These are phyloP conservation scores for Ligustrum vulgare DNA, from an alignment of 257 asterid genomes.

Conservation along the genomic window DNA sequence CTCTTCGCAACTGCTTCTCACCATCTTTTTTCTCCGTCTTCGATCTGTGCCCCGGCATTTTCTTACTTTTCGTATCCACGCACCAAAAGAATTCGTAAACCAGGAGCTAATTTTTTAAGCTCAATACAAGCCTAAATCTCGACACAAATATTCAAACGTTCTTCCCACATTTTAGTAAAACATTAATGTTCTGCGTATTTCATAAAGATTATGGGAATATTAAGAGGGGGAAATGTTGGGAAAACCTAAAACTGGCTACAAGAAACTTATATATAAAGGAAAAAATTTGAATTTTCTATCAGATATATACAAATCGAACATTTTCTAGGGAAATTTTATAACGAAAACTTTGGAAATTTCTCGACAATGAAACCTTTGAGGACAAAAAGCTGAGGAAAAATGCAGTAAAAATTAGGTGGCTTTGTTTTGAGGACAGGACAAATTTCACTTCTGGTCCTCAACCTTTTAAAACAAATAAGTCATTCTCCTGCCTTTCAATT, in stretches of 20 bases:
- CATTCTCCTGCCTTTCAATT: not conserved
- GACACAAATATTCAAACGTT: constrained; percentile 22
- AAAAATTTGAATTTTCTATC: constrained; percentile 14
- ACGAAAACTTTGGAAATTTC: constrained; percentile 32
- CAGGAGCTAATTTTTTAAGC: constrained; percentile 13
- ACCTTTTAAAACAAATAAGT: not conserved
- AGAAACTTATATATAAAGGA: not conserved
- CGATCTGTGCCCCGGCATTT: constrained; percentile 78
- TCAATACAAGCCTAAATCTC: constrained; percentile 36
- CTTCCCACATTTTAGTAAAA: constrained; percentile 37
- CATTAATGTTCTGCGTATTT: constrained; percentile 23
- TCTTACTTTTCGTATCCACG: constrained; percentile 20
- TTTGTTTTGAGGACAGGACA: constrained; percentile 14
- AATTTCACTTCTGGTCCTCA: not conserved
- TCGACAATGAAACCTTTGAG: constrained; percentile 24
- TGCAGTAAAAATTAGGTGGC: constrained; percentile 61
- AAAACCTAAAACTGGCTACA: constrained; percentile 27
- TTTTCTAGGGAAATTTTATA: not conserved
- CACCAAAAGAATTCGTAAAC: constrained; percentile 20
- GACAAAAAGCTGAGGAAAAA: constrained; percentile 30
- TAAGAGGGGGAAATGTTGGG: constrained; percentile 9
- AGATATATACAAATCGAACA: constrained; percentile 15
- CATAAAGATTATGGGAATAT: constrained; percentile 14
- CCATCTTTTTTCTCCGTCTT: constrained; percentile 65
- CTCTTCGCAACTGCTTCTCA: constrained; percentile 73